Evolutionary conservation across 768 basidiomycete genomes (phyloP), one percentile per base, ranked within the genome.

Genomic region (Crepidotus variabilis): DNA sequence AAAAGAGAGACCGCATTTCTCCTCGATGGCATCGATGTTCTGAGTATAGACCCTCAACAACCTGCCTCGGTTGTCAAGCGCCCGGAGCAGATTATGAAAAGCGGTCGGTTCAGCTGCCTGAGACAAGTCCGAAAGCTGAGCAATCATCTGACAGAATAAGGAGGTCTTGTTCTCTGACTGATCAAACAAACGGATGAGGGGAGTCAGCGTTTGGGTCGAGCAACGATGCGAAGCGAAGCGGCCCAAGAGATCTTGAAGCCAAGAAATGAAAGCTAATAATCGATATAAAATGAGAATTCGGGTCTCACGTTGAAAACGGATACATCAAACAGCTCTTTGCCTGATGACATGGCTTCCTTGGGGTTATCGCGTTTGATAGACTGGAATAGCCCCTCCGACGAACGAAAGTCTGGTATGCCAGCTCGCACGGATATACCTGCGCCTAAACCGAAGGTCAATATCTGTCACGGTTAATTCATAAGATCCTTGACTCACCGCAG

Each of bases 321-420:
- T 14, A 91, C 90, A 76, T 95, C 90, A 65, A 96, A 96, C 2
- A 96, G 75, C 66, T 95, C 93, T 69, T 87, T 93, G 1, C 92
- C 90, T 3, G 87, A 88, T 35, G 81, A 75, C 68, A 92, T 72
- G 20, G 75, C 73, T 60, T 88, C 86, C 56, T 82, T 82, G 0
- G 88, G 87, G 68, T 94, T 88, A 64, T 89, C 88, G 62, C 85
- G 79, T 67, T 88, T 92, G 60, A 92, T 71, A 18, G 82, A 79
- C 64, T 87, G 84, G 67, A 94, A 95, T 23, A 94, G 73, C 24
- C 92, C 92, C 54, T 86, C 84, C 14, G 85, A 69, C 10, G 91
- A 93, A 62, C 93, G 76, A 69, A 96, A 95, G 71, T 94, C 94
- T 32, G 94, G 93, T 47, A 95, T 94, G 14, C 91, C 90, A 48